phyloP scores from a whole-genome alignment of 345 rosid genomes.

The Moringa oleifera region DNA sequence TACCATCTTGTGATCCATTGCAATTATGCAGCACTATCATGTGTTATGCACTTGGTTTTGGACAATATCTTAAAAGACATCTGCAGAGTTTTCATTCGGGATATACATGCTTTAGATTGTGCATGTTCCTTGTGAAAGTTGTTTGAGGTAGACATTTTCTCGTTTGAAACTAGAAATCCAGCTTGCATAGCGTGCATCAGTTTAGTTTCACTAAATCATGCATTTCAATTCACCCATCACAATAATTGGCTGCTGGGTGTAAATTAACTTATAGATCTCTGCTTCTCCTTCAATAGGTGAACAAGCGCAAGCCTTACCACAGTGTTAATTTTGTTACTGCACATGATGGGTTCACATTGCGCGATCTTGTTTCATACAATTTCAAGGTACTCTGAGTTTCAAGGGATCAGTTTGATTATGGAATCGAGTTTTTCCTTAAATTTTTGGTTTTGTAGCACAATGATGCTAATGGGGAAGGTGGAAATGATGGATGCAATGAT shows the following conservation, averaged over 20 bases:
- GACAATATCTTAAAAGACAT: background rate
- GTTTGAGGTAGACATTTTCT: background rate
- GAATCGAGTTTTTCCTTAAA: constrained; percentile 2
- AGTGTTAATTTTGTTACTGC: constrained; percentile 78
- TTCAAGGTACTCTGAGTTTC: constrained; percentile 51
- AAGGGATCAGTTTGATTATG: constrained; percentile 6
- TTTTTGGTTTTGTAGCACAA: constrained; percentile 63
- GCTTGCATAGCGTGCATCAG: background rate
- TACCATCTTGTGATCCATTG: too few relatives aligned
- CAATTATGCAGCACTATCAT: too few relatives aligned
- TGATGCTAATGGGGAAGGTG: constrained; percentile 96
- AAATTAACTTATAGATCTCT: background rate
- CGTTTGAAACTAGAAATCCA: background rate
- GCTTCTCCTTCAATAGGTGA: constrained; percentile 38
- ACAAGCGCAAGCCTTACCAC: constrained; percentile 87
- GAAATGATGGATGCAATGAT: constrained; percentile 90
- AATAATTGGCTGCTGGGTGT: background rate
- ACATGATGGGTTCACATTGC: constrained; percentile 89
- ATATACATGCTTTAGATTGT: background rate
- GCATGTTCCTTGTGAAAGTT: background rate
- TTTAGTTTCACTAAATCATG: background rate
- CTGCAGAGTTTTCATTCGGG: background rate
- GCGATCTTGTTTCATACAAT: constrained; percentile 88
- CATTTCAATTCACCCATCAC: background rate
- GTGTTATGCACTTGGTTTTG: background rate